Evolutionary conservation across 1,284 basidiomycete species (phyloP), one percentile per base, ranked within the genome.

Genomic region (Puccinia sorghi): DNA sequence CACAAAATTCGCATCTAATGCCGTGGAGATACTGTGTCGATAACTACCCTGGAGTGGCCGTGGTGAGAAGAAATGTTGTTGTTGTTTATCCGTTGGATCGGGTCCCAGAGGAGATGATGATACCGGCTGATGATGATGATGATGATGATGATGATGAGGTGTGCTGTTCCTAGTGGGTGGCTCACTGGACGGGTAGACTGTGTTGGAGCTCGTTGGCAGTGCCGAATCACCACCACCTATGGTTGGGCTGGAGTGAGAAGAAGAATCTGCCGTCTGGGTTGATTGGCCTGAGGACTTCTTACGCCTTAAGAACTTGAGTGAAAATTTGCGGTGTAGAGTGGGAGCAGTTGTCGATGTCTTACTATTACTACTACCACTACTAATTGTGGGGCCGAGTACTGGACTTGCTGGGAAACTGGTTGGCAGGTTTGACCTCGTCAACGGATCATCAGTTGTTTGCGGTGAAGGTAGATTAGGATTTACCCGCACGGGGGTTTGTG

Each of bases 231-330:
- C 11, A 12, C 37, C 13, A 8, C 4, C 32, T 32, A 37, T 17
- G 8, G 59, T 50, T n/a, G 64, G 64, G 15, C 41, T 50, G n/a
- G 64, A 48, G 46, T 48, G 64, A 22, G 64, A 22, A 15, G 64
- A 67, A 15, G 64, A 39, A 50, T 46, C 22, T 6, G 43, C 43
- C 37, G 63, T 46, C 39, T n/a, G 17, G 39, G 39, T 27, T 20
- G 43, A 32, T 39, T 46, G 63, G 63, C 22, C 39, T 27, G 61
- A 57, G 52, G 61, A 43, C 39, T 77, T 56, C 48, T 43, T 70
- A 57, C 72, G 56, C 41, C 57, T 73, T 17, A 73, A 32, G 27
- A 73, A 63, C 59, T 73, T 73, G 20, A 57, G 43, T 17, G 72
- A 73, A 25, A 73, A 61, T 57, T 73, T 73, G 17, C 72, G 54